phyloP scores from a whole-genome alignment of 441 rosid genomes.

The Gossypium schwendimanii region DNA sequence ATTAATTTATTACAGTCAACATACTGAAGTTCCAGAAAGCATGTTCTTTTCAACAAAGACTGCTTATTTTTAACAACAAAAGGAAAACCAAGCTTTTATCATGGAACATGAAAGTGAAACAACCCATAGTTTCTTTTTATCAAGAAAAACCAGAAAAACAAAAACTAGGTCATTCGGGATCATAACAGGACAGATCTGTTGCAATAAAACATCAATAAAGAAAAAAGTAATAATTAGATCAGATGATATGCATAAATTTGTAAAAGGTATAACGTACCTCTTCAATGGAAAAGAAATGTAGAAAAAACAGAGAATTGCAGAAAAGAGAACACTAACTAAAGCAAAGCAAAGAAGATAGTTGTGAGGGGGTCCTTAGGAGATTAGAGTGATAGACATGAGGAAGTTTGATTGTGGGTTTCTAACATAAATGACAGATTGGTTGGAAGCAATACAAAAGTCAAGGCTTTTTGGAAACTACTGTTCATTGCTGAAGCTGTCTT shows the following conservation, averaged over 20 bases:
- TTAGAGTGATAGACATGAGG: neutral
- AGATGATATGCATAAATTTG: neutral
- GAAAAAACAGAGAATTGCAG: neutral
- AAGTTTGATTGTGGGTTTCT: neutral
- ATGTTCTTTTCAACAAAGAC: neutral
- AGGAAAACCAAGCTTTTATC: neutral
- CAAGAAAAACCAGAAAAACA: neutral
- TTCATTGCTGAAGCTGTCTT: no score
- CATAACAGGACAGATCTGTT: neutral
- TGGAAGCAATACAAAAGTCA: neutral
- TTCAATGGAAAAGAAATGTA: neutral
- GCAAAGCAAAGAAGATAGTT: constrained; percentile 13
- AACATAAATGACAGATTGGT: neutral
- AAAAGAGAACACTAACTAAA: neutral
- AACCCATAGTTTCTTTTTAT: neutral
- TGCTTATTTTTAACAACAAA: neutral
- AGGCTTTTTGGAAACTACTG: no score
- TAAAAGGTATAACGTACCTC: neutral
- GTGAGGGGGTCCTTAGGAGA: neutral
- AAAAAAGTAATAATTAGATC: neutral
- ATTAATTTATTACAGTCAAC: neutral
- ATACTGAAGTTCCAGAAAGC: neutral
- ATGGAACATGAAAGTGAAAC: neutral
- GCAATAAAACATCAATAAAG: neutral
- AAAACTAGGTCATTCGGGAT: neutral